Percentiles rank a stretch among this genome's conserved stretches.
Evolutionary conservation across 2,329 filamentous ascomycete species (phyloP).

Genomic region (Ascochyta koolunga): DNA sequence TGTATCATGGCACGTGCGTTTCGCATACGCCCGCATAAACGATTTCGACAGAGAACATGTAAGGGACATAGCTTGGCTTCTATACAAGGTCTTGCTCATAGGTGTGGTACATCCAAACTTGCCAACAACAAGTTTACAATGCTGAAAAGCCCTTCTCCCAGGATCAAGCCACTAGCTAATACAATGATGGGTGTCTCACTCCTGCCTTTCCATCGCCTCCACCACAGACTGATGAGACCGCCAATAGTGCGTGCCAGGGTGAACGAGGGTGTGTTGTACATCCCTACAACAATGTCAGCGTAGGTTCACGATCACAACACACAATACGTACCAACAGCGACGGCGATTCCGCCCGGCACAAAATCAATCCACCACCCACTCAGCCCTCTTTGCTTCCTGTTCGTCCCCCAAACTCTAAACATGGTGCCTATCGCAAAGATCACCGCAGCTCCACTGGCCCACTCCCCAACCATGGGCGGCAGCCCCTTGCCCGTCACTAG

Average conservation of each 20-base stretch:
- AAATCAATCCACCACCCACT: slow-evolving; percentile 69
- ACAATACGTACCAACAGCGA: slow-evolving; percentile 75
- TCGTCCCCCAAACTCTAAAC: slow-evolving; percentile 60
- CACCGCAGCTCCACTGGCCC: slow-evolving; percentile 74
- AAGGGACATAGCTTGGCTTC: not conserved
- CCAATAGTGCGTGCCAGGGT: slow-evolving; percentile 87
- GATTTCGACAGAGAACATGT: too few relatives aligned
- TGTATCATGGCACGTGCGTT: not conserved
- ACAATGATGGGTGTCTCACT: slow-evolving; percentile 82
- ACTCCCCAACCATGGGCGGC: slow-evolving; percentile 81
- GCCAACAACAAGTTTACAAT: slow-evolving; percentile 79
- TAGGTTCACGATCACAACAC: not conserved
- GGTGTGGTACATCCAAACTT: slow-evolving; percentile 46
- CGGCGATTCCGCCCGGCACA: slow-evolving; percentile 91
- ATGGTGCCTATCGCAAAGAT: slow-evolving; percentile 76
- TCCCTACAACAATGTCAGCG: slow-evolving; percentile 60
- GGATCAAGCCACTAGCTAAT: slow-evolving; percentile 86
- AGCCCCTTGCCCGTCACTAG: slow-evolving; percentile 90
- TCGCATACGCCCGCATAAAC: not conserved
- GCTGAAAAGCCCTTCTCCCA: slow-evolving; percentile 49
- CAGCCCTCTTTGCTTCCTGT: slow-evolving; percentile 39
- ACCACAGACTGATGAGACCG: slow-evolving; percentile 54
- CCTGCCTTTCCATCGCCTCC: slow-evolving; percentile 37
- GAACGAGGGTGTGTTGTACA: slow-evolving; percentile 98
- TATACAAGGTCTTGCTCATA: not conserved